Evolutionary conservation across 225 moss, liverwort and hornwort species (phyloP), one percentile per base, ranked within the genome.

Genomic region (Anthoceros angustus): DNA sequence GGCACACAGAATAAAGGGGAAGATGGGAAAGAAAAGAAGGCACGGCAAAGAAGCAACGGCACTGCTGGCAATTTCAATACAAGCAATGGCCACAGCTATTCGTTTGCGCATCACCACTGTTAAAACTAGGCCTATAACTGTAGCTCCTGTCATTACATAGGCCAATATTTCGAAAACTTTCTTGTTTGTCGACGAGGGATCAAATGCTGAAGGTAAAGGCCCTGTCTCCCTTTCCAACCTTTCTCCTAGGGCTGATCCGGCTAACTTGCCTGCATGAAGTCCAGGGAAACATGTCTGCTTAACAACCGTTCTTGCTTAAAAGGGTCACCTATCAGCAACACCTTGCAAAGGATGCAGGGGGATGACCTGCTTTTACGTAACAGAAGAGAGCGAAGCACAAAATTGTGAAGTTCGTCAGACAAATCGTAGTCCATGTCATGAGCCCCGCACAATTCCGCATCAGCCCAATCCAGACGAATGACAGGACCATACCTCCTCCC

Each of bases 381-480:
- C 55, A 55, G 23, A 55, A 55, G 55, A 55, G 55, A 23, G 55
- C 14, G 55, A 55, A 55, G 23, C 55, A 0, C 8, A 55, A 23
- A 15, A 55, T 23, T 55, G n/a, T 8, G 14, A 55, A 55, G n/a
- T 55, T 55, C 5, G 23, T 55, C n/a, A 55, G 55, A 20, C 18
- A 7, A 5, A 55, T 55, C 14, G 55, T 55, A 0, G 55, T 55
- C 55, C 55, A 55, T 55, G 55, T 55, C 55, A 55, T 23, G 6
- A 55, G 14, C 23, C 55, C 55, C 7, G 55, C 18, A 8, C 55
- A 55, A 55, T 23, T 18, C 18, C 55, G 55, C 55, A 55, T 55
- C 55, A 55, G 12, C 55, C 55, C 55, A 55, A 55, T 15, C 55
- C 55, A 55, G 8, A 55, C 55, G 55, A 55, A 55, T 18, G 55